A percentile compares a stretch with the other conserved stretches of the same genome.
Conservation (phyloP, 495 filamentous ascomycete genomes). For the Lophiotrema nucula region DNA sequence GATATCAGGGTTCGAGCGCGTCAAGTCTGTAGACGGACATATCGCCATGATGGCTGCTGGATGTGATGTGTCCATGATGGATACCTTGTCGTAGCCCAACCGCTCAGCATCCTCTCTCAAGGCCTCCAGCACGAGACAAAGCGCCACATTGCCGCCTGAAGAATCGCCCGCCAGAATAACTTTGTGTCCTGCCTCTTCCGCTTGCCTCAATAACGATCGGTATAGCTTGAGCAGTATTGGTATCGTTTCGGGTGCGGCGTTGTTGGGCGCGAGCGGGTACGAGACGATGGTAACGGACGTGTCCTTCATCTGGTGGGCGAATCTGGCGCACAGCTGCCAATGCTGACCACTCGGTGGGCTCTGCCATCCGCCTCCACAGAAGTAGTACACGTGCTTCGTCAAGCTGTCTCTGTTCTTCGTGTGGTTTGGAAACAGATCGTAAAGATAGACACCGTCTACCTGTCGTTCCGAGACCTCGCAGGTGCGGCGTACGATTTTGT, state of each 20-base stretch:
- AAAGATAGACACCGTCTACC: conserved; percentile 37
- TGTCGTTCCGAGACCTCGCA: conserved; percentile 37
- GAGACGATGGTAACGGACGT: conserved; percentile 32
- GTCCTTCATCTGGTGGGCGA: conserved; percentile 29
- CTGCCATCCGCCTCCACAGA: conserved; percentile 44
- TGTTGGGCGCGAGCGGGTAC: conserved; percentile 40
- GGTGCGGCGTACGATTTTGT: conserved; percentile 3
- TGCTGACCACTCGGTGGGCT: conserved; percentile 38
- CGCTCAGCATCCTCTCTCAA: conserved; percentile 19
- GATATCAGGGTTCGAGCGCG: conserved; percentile 43
- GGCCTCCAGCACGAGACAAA: conserved; percentile 39
- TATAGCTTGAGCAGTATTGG: conserved; percentile 34
- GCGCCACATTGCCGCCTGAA: conserved; percentile 39
- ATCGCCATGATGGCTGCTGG: conserved; percentile 39
- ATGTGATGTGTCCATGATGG: background rate
- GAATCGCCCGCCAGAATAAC: conserved; percentile 39
- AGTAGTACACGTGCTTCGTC: conserved; percentile 41
- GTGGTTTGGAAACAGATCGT: conserved; percentile 33
- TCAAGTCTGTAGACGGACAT: conserved; percentile 43
- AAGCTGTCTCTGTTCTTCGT: background rate
- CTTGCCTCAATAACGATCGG: conserved; percentile 21
- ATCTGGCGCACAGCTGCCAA: conserved; percentile 39
- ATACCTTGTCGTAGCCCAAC: background rate
- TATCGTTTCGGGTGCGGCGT: conserved; percentile 34
- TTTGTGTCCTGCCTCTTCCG: conserved; percentile 25